phyloP scores from a whole-genome alignment of 371 early-diverging fungal genomes.

The Saksenaea vasiformis region DNA sequence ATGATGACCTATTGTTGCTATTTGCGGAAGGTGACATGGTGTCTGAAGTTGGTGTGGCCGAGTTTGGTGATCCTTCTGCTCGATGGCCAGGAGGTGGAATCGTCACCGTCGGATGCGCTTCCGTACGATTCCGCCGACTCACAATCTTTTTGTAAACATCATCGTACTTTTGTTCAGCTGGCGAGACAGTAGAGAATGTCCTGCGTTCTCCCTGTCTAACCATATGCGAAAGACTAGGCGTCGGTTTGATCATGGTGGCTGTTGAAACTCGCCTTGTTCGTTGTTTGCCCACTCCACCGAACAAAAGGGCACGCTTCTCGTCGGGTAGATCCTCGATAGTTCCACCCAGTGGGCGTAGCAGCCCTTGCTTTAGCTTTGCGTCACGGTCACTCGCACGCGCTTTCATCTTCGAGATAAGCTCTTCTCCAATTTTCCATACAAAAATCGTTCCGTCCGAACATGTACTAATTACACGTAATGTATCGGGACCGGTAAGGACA shows the following conservation, averaged over 20 bases:
- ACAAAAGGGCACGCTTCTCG: conserved; percentile 11
- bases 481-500: conserved; percentile 41
- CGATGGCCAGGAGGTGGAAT: background rate
- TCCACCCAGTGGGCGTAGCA: conserved; percentile 10
- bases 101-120: background rate
- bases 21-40: background rate
- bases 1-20: background rate
- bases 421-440: conserved; percentile 69
- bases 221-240: conserved; percentile 49
- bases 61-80: conserved; percentile 2
- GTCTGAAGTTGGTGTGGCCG: background rate
- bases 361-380: conserved; percentile 14
- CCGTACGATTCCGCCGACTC: conserved; percentile 9
- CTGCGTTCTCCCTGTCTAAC: conserved; percentile 44
- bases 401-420: conserved; percentile 56
- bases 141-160: conserved; percentile 42
- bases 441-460: conserved; percentile 81
- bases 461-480: conserved; percentile 67
- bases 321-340: conserved; percentile 7
- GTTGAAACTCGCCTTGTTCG: conserved; percentile 35
- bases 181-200: conserved; percentile 48
- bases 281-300: conserved; percentile 8
- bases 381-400: conserved; percentile 31
- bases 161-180: conserved; percentile 51
- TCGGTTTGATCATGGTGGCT: conserved; percentile 26